Percentiles rank a stretch among this genome's conserved stretches.
Conservation (phyloP, 2,329 filamentous ascomycete genomes). For the Colletotrichum sp. region DNA sequence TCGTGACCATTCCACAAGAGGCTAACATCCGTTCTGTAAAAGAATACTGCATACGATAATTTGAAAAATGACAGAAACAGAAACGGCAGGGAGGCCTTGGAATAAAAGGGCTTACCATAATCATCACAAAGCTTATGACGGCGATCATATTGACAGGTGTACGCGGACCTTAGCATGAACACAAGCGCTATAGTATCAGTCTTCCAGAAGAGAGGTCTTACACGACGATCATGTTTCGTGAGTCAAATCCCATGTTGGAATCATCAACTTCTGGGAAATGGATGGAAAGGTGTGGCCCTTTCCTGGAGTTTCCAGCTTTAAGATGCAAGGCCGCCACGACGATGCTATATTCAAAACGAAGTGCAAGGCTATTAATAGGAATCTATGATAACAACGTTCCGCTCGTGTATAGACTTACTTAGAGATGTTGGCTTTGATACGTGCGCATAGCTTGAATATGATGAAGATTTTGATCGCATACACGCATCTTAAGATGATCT, state of each 20-base stretch:
- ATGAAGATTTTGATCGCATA: not conserved
- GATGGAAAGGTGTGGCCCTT: not conserved
- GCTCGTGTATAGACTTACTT: fast-evolving
- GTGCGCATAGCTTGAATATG: fast-evolving
- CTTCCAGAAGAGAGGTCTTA: not conserved
- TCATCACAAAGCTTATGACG: not conserved
- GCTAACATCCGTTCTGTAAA: not conserved
- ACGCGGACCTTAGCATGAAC: not conserved
- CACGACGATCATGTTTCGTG: not conserved
- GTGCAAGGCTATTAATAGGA: not conserved
- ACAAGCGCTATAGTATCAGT: not conserved
- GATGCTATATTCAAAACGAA: not conserved
- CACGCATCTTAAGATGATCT: not conserved
- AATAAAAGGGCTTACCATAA: not conserved
- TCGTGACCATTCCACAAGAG: not conserved
- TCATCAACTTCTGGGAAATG: not conserved
- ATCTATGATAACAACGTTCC: fast-evolving
- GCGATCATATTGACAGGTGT: not conserved
- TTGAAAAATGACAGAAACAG: not conserved
- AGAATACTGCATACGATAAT: not conserved
- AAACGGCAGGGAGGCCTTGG: not conserved
- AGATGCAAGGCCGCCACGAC: not conserved
- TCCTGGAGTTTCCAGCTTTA: not conserved
- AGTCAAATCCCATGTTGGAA: not conserved
- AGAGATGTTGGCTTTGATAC: not conserved